These are phyloP conservation scores for Lolium rigidum DNA, from an alignment of 176 grass and related monocot genomes.

Conservation along the genomic window DNA sequence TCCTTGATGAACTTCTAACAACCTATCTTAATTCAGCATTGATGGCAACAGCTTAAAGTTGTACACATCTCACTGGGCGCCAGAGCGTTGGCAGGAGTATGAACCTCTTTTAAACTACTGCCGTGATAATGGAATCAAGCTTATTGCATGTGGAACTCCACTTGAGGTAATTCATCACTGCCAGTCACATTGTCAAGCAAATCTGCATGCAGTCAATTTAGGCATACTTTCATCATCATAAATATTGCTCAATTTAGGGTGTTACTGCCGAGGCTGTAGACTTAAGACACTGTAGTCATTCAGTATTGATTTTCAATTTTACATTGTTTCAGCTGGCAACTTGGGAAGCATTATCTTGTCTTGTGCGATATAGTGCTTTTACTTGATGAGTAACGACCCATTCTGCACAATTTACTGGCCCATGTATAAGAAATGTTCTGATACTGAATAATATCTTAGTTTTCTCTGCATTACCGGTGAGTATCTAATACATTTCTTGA, in stretches of 20 bases:
- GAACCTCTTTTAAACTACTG: conserved; percentile 94
- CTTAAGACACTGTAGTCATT: background rate
- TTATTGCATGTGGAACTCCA: conserved; percentile 93
- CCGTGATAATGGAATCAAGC: conserved; percentile 77
- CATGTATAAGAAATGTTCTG: conserved; percentile 23
- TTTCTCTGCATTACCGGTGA: conserved; percentile 29
- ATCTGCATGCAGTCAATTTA: background rate
- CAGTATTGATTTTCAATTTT: conserved; percentile 31
- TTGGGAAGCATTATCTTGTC: background rate
- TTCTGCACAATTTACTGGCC: background rate
- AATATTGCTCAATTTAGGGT: conserved; percentile 13
- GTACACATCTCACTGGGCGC: conserved; percentile 86
- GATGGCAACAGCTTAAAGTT: conserved; percentile 65
- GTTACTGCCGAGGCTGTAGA: conserved; percentile 2
- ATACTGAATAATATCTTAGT: conserved; percentile 27
- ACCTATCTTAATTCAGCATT: conserved; percentile 64
- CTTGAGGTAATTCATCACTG: conserved; percentile 72
- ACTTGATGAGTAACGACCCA: conserved; percentile 2
- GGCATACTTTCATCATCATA: conserved; percentile 25
- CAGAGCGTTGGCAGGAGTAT: conserved; percentile 89
- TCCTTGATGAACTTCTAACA: conserved; percentile 12
- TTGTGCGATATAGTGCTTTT: conserved; percentile 17
- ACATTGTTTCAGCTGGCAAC: conserved; percentile 1
- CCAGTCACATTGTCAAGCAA: conserved; percentile 1
- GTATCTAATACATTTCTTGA: conserved; percentile 39